Evolutionary conservation across 257 asterid genomes (phyloP).

Genomic region (Solanum virginianum): DNA sequence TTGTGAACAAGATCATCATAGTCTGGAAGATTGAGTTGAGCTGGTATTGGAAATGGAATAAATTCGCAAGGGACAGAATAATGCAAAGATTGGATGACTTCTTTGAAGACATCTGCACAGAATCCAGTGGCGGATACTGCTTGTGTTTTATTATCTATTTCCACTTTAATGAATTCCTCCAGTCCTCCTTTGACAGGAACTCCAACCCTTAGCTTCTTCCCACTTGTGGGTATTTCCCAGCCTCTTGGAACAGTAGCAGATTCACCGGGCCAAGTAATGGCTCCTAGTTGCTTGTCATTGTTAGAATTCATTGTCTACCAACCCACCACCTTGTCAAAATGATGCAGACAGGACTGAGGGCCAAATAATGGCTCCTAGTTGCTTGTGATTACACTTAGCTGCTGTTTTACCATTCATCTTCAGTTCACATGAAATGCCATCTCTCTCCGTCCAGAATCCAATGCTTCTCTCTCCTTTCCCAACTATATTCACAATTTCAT

Average conservation of each 20-base stretch:
- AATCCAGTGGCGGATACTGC: constrained; percentile 11
- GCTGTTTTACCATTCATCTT: not conserved
- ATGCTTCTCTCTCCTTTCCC: constrained; percentile 12
- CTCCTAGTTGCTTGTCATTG: too few species aligned
- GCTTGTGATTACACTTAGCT: constrained; percentile 1
- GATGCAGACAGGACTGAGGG: too few species aligned
- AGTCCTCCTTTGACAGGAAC: constrained; percentile 21
- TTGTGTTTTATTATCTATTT: constrained; percentile 3
- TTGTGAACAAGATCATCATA: constrained; percentile 19
- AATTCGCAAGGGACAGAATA: constrained; percentile 17
- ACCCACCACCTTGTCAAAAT: too few species aligned
- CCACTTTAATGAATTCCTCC: constrained; percentile 17
- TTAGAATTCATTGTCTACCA: too few species aligned
- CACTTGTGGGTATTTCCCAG: too few species aligned
- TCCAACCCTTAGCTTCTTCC: constrained; percentile 16
- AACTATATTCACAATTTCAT: constrained; percentile 35
- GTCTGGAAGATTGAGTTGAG: constrained; percentile 1
- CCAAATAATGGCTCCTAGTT: constrained; percentile 25
- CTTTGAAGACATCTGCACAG: constrained; percentile 24
- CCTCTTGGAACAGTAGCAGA: too few species aligned
- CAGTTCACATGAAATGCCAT: constrained; percentile 16
- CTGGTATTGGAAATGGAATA: not conserved
- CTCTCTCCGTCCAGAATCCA: constrained; percentile 31
- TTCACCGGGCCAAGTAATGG: too few species aligned
- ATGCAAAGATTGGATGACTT: constrained; percentile 10